These are phyloP conservation scores for Allium cepa DNA, from an alignment of 106 monocot species.

Conservation along the genomic window DNA sequence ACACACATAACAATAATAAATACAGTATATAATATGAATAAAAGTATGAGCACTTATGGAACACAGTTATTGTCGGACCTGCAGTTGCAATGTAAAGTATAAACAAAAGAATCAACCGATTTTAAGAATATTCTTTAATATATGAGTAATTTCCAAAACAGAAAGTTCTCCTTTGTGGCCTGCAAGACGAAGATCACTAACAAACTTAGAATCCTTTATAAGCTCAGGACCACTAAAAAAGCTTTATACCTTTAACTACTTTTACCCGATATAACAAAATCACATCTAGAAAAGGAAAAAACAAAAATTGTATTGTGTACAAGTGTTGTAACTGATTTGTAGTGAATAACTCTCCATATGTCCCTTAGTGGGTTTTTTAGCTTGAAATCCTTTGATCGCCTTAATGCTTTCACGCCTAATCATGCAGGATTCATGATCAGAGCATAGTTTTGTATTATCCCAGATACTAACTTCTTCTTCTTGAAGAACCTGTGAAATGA, in stretches of 20 bases:
- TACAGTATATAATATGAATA: no score
- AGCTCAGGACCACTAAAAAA: slow-evolving; percentile 66
- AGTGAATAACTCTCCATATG: slow-evolving; percentile 57
- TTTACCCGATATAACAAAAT: slow-evolving; percentile 49
- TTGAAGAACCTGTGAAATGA: slow-evolving; percentile 20
- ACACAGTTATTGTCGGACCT: no score
- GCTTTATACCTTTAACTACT: slow-evolving; percentile 85
- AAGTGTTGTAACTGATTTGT: no score
- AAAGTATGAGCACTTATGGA: no score
- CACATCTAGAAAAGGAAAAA: not conserved
- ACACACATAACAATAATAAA: no score
- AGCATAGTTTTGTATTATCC: slow-evolving; percentile 33
- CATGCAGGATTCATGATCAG: slow-evolving; percentile 46
- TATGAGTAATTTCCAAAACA: slow-evolving; percentile 21
- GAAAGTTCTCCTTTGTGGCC: slow-evolving; percentile 75
- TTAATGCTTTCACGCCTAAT: slow-evolving; percentile 54
- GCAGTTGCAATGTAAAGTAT: no score
- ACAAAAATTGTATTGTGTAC: no score
- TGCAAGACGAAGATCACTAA: slow-evolving; percentile 68
- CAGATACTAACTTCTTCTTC: slow-evolving; percentile 4
- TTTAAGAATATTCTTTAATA: no score
- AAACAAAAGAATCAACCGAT: no score
- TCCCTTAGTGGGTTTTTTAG: slow-evolving; percentile 70
- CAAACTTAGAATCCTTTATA: slow-evolving; percentile 44
- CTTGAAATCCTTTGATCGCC: slow-evolving; percentile 64